phyloP scores from a whole-genome alignment of 2,329 filamentous ascomycete species.

The Cryphonectria radicalis region DNA sequence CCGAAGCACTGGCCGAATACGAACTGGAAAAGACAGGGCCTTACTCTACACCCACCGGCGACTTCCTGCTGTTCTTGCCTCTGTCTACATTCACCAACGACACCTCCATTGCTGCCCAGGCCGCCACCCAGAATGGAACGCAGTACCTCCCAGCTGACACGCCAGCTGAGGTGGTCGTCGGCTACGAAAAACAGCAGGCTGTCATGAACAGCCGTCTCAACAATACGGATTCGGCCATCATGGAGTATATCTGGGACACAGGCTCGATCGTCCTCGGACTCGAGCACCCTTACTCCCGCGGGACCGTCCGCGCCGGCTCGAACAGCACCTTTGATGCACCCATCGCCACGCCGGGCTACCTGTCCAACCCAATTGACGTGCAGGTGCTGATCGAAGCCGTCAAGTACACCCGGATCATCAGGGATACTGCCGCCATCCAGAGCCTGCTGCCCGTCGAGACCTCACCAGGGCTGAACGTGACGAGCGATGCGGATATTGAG shows the following conservation, averaged over 20 bases:
- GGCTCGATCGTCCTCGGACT: slow-evolving; percentile 32
- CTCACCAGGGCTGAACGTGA: slow-evolving; percentile 41
- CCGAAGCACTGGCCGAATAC: slow-evolving; percentile 34
- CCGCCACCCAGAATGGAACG: slow-evolving; percentile 34
- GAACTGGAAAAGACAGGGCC: slow-evolving; percentile 37
- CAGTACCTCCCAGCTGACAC: slow-evolving; percentile 30
- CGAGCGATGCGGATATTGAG: slow-evolving; percentile 35
- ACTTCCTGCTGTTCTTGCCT: slow-evolving; percentile 31
- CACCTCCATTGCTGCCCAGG: slow-evolving; percentile 17
- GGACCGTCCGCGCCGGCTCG: slow-evolving; percentile 54
- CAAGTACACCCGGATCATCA: slow-evolving; percentile 41
- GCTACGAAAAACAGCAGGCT: slow-evolving; percentile 36
- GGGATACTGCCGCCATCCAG: slow-evolving; percentile 38
- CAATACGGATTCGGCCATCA: slow-evolving; percentile 34
- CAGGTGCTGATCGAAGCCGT: slow-evolving; percentile 48
- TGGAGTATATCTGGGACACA: slow-evolving; percentile 32
- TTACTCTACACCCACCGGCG: slow-evolving; percentile 37
- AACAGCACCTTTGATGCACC: slow-evolving; percentile 44
- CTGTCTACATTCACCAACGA: slow-evolving; percentile 14
- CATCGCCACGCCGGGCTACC: slow-evolving; percentile 48
- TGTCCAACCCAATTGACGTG: slow-evolving; percentile 56
- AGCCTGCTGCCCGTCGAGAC: slow-evolving; percentile 42
- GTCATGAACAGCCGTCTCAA: slow-evolving; percentile 31
- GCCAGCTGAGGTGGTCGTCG: slow-evolving; percentile 32
- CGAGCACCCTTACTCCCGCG: slow-evolving; percentile 52